Evolutionary conservation across 495 filamentous ascomycete genomes (phyloP), one percentile per base, ranked within the genome.

Genomic region (Bryoglossum gracile): DNA sequence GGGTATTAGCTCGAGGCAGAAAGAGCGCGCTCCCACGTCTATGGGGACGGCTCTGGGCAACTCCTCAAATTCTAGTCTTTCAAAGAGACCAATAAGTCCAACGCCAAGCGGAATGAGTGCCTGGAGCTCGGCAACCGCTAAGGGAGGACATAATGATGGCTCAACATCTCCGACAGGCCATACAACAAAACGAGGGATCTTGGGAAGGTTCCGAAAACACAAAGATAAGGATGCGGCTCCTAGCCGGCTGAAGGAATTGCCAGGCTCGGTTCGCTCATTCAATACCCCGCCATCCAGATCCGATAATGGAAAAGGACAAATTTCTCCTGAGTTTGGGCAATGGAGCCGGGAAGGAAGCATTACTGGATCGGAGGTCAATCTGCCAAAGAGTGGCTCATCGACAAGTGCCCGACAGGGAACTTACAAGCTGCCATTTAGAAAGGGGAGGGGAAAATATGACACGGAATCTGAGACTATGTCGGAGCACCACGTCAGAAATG

Each of bases 21-120:
- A 67, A 19, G 48, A 74, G 13, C 80, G 87, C 23, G 79, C 82
- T 3, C 78, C 81, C 22, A 94, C 86, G 59, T 87, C 87, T 10
- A 85, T 85, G 1, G 53, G 53, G 24, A 48, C 46, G n/a, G 45
- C 43, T 1, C n/a, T 56, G 21, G 50, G 25, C 10, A 57, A 55
- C 43, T 49, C 55, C n/a, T 61, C 58, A 9, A 55, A 35, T 38
- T 24, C 47, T 5, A 56, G 47, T 24, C 37, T 57, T 14, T 17
- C 83, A 82, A 16, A 92, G 83, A 59, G 69, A 72, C 69, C 58
- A 43, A 62, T 62, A 43, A 74, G 69, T 67, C 68, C 48, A 10
- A 55, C 58, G n/a, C 58, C 58, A 18, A 61, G 58, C 37, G 54
- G 48, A 2, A 38, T 23, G 6, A 60, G 54, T 43, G 43, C 28